Conservation (phyloP, 331 rosid genomes). For the Malus hybrid region DNA sequence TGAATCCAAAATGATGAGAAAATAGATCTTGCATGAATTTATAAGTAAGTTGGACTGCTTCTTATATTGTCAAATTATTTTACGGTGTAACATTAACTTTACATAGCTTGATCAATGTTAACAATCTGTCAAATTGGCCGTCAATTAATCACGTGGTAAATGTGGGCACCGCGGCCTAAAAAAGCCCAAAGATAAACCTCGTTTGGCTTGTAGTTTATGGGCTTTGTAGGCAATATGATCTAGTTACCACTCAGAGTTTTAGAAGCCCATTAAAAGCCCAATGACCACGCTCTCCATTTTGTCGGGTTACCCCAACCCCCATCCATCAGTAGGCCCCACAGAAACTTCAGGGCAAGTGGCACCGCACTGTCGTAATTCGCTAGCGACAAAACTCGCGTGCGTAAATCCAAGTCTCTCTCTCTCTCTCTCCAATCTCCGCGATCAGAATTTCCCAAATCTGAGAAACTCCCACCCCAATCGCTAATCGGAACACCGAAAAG, state of each 20-base stretch:
- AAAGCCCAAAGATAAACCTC: neutral
- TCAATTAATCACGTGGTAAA: too few species aligned
- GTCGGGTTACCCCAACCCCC: neutral
- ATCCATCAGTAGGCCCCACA: neutral
- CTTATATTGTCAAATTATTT: too few species aligned
- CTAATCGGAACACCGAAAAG: neutral
- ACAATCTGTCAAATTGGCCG: too few species aligned
- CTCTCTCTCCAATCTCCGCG: neutral
- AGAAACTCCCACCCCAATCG: neutral
- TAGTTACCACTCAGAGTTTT: too few species aligned
- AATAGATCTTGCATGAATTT: too few species aligned
- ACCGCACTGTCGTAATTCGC: neutral
- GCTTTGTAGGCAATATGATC: neutral
- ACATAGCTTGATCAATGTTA: too few species aligned
- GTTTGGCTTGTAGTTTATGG: neutral
- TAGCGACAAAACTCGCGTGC: neutral
- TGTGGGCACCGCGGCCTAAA: too few species aligned
- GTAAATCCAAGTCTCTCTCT: neutral
- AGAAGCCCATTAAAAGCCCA: too few species aligned
- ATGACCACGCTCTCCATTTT: too few species aligned
- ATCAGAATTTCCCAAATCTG: slow-evolving; percentile 15
- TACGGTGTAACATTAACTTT: too few species aligned
- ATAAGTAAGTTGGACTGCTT: too few species aligned
- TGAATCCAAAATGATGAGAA: too few species aligned
- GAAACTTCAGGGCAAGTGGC: neutral